Evolutionary conservation across 1,284 basidiomycete genomes (phyloP), one percentile per base, ranked within the genome.

Genomic region (Trametes polyzona): DNA sequence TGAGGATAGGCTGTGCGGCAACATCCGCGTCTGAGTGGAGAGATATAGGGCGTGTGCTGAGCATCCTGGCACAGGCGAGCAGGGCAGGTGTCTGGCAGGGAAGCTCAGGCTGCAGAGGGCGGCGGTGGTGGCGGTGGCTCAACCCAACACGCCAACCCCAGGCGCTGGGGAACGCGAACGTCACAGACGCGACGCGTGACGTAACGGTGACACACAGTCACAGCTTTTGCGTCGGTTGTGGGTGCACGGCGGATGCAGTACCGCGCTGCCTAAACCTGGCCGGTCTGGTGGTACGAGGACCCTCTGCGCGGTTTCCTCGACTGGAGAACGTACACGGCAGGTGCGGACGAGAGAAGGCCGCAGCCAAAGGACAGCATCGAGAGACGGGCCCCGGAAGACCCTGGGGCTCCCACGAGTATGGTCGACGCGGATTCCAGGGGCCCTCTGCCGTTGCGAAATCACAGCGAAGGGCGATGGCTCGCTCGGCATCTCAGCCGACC

Each of bases 1-100:
- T 59, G 12, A 68, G 58, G 16, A 71, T 67, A 48, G 70, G 64
- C 30, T 74, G 68, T n/a, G 59, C 23, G 1, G 57, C 54, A 2
- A 53, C 60, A 37, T 63, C 58, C 17, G 50, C 17, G 41, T 66
- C 69, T 6, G 64, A 63, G 47, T 68, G 58, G n/a, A 78, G 55
- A 2, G 76, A 69, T 29, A 75, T 62, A 19, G 78, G 73, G 32
- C 81, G 76, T 42, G 78, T 69, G 63, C 77, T 78, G 41, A 83
- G 67, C 81, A 83, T 83, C 29, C 44, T 69, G 46, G 21, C 12
- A 36, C 2, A 21, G n/a, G 27, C 29, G 12, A 16, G 27, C 29
- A 35, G 14, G 47, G 6, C 10, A n/a, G 19, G 17, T 36, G 39
- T 35, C 12, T 6, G 44, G 21, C 2, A 2, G 8, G 29, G 19